Evolutionary conservation across 192 early-diverging fungal species (phyloP), one percentile per base, ranked within the genome.

Genomic region (Podila horticola): DNA sequence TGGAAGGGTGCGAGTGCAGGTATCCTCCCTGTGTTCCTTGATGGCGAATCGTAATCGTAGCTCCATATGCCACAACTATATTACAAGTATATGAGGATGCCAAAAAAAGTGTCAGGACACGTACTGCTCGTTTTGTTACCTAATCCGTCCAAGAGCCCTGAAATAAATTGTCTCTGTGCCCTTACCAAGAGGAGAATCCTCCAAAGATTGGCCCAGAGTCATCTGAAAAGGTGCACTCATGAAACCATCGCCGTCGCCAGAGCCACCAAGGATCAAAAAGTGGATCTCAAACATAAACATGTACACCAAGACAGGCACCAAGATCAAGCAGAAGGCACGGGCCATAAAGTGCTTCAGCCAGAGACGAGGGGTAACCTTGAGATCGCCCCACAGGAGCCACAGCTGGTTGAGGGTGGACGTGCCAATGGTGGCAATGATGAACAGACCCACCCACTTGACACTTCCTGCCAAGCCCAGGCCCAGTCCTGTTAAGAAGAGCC

Each of bases 391-490:
- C 62, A 96, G 81, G 52, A 92, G 82, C 97, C 97, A 98, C 30
- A 98, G 85, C 59, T 97, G 94, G 60, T 91, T 89, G 67, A 97
- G 67, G 1, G 93, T 94, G 29, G 94, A 94, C 52, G 94, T 81
- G 10, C 97, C 97, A 62, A 99, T 86, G 13, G 93, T 87, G 11
- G 92, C 94, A 61, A 98, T 90, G 5, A 92, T 91, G 69, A 99
- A 96, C 33, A 98, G 84, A 22, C 97, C 97, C 31, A 98, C 97
- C 95, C 95, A 95, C 81, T 99, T 99, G 81, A 93, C 91, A 73
- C 96, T 91, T 49, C 90, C 63, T 19, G 93, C 89, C 52, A 88
- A 83, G 12, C 94, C 95, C 66, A 98, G 72, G 38, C 90, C 90
- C 58, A 95, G 59, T 8, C 97, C 97, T 22, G 97, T 96, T 82